A percentile compares a stretch with the other conserved stretches of the same genome.
phyloP scores from a whole-genome alignment of 1,284 basidiomycete species.

The Agroathelia rolfsii region DNA sequence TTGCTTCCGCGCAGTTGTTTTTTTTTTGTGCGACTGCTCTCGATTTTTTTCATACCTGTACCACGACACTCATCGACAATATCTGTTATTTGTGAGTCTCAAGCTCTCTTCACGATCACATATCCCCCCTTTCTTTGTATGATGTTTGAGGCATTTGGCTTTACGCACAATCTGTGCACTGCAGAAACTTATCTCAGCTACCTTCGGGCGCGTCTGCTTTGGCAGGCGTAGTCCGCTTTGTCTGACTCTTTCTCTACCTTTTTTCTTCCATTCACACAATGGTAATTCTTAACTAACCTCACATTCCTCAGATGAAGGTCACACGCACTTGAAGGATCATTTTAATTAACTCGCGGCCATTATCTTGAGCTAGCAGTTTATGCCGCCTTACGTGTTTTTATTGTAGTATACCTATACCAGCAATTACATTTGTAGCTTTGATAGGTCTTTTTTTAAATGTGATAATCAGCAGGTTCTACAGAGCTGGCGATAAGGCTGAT shows the following conservation, averaged over 20 bases:
- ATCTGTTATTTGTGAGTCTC: constrained; percentile 15
- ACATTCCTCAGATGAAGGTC: no score
- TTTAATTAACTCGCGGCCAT: no score
- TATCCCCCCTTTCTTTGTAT: constrained; percentile 23
- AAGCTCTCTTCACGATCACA: constrained; percentile 8
- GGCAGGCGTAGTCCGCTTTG: constrained; percentile 26
- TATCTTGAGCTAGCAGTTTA: no score
- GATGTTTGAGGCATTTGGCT: constrained; percentile 93
- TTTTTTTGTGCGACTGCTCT: constrained; percentile 8
- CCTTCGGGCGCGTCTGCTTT: constrained; percentile 43
- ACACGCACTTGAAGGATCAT: no score
- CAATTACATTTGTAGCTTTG: no score
- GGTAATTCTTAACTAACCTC: no score
- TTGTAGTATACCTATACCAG: no score
- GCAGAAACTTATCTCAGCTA: constrained; percentile 58
- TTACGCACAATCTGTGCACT: constrained; percentile 57
- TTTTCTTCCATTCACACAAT: no score
- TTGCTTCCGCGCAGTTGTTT: background rate
- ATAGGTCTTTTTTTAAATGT: no score
- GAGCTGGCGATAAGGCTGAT: no score
- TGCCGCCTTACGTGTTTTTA: no score
- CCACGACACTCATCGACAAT: background rate
- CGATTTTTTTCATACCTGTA: constrained; percentile 5
- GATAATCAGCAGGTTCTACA: background rate
- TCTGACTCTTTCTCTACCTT: constrained; percentile 20